Conservation (phyloP, 139 green algal genomes). For the Volvox reticuliferus region DNA sequence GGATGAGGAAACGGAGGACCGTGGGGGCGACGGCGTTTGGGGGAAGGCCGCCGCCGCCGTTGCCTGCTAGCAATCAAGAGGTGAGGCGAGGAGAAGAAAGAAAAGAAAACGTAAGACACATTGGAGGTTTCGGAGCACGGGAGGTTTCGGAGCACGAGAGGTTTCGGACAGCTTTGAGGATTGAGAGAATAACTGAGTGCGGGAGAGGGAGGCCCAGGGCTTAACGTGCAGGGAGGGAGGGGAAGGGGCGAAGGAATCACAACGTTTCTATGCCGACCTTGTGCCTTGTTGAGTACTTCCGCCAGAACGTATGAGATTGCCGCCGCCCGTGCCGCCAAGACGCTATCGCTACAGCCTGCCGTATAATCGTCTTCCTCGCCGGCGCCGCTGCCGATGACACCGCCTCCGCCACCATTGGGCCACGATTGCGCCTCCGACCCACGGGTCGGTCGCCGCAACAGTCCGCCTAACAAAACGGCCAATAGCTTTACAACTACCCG, state of each 20-base stretch:
- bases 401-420: not conserved
- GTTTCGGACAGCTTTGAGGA: no score
- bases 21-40: not conserved
- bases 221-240: no score
- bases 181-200: no score
- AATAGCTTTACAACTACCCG: not conserved
- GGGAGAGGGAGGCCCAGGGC: no score
- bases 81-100: no score
- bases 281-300: not conserved
- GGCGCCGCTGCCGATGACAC: not conserved
- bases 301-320: not conserved
- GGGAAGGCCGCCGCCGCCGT: constrained; percentile 7
- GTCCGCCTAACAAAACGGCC: not conserved
- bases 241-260: no score
- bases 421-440: not conserved
- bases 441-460: not conserved
- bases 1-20: not conserved
- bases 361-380: not conserved
- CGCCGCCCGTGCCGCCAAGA: not conserved
- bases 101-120: no score
- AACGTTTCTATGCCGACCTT: not conserved
- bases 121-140: no score
- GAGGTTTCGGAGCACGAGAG: no score
- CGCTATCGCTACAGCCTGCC: not conserved
- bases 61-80: not conserved